phyloP scores from a whole-genome alignment of 805 yeast species.

The Pichia exigua region DNA sequence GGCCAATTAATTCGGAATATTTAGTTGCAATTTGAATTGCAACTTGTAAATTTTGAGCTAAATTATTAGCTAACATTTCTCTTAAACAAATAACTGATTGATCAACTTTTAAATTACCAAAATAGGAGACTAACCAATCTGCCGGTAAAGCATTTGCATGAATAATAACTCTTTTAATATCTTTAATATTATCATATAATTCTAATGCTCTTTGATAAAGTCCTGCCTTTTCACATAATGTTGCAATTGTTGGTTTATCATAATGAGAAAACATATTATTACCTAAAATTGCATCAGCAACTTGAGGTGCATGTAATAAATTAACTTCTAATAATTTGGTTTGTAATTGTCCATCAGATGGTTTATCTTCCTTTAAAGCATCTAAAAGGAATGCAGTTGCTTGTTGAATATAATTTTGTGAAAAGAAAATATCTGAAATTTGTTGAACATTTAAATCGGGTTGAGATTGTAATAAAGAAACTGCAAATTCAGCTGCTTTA shows the following conservation, averaged over 20 bases:
- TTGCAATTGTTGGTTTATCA: conserved; percentile 89
- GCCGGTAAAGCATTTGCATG: conserved; percentile 78
- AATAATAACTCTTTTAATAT: conserved; percentile 89
- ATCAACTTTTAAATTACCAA: conserved; percentile 90
- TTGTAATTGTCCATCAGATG: conserved; percentile 93
- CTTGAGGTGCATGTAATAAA: conserved; percentile 95
- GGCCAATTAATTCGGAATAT: conserved; percentile 88
- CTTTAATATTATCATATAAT: conserved; percentile 89
- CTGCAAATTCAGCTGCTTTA: conserved; percentile 95
- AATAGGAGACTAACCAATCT: conserved; percentile 90
- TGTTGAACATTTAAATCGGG: conserved; percentile 76
- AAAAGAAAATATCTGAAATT: conserved; percentile 86
- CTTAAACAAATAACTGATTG: conserved; percentile 82
- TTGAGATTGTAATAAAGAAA: conserved; percentile 57
- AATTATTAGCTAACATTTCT: conserved; percentile 66
- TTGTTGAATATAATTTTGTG: conserved; percentile 91
- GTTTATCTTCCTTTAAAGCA: conserved; percentile 88
- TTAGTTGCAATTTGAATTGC: conserved; percentile 96
- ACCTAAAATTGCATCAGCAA: conserved; percentile 96
- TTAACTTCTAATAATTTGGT: conserved; percentile 91
- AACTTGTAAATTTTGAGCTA: conserved; percentile 83
- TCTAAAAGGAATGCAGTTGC: conserved; percentile 96
- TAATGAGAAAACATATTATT: conserved; percentile 93
- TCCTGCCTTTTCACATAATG: conserved; percentile 93
- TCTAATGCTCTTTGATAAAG: conserved; percentile 92